A percentile compares a stretch with the other conserved stretches of the same genome.
Evolutionary conservation across 257 asterid genomes (phyloP).

Genomic region (Solanum bulbocastanum): DNA sequence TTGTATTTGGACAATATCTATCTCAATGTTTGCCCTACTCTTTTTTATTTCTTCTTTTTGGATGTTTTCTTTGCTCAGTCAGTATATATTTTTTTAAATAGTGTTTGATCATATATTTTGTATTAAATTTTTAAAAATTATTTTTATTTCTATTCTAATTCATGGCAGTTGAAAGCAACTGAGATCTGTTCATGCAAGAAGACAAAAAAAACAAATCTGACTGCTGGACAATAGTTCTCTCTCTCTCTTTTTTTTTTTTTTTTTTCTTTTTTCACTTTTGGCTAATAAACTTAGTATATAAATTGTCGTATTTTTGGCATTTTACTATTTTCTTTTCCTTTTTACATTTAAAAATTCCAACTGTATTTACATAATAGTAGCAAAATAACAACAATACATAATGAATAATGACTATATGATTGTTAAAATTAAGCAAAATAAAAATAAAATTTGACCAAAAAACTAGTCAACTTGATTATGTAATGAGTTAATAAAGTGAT

Average conservation of each 20-base stretch:
- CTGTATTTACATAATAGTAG: background rate
- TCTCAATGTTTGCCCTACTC: background rate
- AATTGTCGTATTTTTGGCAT: background rate
- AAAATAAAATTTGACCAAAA: background rate
- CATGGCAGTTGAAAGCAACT: background rate
- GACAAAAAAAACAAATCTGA: background rate
- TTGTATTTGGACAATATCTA: background rate
- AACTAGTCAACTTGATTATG: no score
- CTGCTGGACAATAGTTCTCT: background rate
- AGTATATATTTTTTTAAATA: background rate
- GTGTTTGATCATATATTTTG: no score
- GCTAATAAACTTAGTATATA: background rate
- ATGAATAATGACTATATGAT: background rate
- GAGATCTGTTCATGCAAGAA: background rate
- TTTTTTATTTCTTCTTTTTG: background rate
- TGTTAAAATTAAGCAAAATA: background rate
- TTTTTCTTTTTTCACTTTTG: background rate
- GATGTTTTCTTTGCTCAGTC: background rate
- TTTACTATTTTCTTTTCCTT: background rate
- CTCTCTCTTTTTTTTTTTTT: no score
- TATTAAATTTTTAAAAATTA: no score
- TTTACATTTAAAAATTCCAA: background rate
- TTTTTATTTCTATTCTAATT: background rate
- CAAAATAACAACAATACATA: background rate
- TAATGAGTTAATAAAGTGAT: no score